Conservation (phyloP, 2,329 filamentous ascomycete species). For the Macrophomina pseudophaseolina region DNA sequence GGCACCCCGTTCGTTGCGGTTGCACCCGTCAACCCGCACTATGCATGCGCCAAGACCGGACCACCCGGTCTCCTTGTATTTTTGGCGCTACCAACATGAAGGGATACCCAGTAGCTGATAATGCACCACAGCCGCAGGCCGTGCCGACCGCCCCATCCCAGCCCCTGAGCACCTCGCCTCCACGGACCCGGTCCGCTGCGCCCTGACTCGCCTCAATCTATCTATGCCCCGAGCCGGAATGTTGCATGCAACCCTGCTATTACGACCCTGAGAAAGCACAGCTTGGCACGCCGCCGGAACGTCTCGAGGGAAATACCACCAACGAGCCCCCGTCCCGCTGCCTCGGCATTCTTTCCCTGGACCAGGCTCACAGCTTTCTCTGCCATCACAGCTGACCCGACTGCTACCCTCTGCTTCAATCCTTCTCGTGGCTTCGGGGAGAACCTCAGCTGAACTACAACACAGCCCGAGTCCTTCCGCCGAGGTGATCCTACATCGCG, state of each 20-base stretch:
- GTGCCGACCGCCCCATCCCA: slow-evolving; percentile 1
- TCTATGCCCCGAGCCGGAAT: slow-evolving; percentile 3
- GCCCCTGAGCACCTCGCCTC: slow-evolving; percentile 6
- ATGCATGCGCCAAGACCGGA: not conserved
- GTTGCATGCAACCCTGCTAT: not conserved
- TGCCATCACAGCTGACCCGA: not conserved
- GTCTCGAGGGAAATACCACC: not conserved
- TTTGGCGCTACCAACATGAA: slow-evolving; percentile 3
- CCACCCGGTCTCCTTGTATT: not conserved
- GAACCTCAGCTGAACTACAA: not conserved
- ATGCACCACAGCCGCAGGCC: not conserved
- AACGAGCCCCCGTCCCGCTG: not conserved
- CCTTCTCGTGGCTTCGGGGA: not conserved
- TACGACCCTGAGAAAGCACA: not conserved
- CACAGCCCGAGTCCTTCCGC: not conserved
- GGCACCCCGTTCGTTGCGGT: not conserved
- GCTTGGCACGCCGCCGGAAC: not conserved
- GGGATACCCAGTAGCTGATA: not conserved
- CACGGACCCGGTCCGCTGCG: not conserved
- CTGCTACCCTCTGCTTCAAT: not conserved
- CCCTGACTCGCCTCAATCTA: not conserved
- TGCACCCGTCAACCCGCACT: not conserved
- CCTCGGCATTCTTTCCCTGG: not conserved
- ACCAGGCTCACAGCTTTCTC: not conserved
- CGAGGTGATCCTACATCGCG: not conserved